Evolutionary conservation across 2,329 filamentous ascomycete species (phyloP).

Genomic region (Phialocephala subalpina): DNA sequence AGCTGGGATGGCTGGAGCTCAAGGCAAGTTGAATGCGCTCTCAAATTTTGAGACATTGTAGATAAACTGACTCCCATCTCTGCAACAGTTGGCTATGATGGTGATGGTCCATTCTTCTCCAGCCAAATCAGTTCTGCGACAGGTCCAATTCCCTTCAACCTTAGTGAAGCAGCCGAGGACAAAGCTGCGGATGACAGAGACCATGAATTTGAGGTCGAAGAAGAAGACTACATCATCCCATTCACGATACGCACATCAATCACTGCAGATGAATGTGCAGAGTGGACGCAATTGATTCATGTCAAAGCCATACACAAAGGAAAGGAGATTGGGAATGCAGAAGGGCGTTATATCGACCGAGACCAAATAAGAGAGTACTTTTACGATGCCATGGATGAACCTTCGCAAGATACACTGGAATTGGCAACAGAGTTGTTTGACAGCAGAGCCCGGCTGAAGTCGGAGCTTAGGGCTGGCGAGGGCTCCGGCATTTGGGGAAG

Average conservation of each 20-base stretch:
- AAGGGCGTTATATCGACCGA: slow-evolving; percentile 3
- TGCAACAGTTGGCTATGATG: not conserved
- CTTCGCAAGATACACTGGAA: not conserved
- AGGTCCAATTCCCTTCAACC: not conserved
- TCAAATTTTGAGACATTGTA: not conserved
- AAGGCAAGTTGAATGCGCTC: not conserved
- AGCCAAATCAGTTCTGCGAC: not conserved
- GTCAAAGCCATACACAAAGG: slow-evolving; percentile 1
- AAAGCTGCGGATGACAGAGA: not conserved
- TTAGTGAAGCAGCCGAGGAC: not conserved
- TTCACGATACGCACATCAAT: slow-evolving; percentile 3
- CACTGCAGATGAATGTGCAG: not conserved
- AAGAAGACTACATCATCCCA: slow-evolving; percentile 1
- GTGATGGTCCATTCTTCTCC: not conserved
- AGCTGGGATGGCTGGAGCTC: not conserved
- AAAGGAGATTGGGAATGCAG: not conserved
- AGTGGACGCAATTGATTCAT: slow-evolving; percentile 9
- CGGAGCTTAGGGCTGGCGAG: slow-evolving; percentile 2
- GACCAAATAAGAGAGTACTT: slow-evolving; percentile 9
- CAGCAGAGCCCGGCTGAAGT: not conserved
- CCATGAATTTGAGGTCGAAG: not conserved
- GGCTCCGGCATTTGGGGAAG: slow-evolving; percentile 4
- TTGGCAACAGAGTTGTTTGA: not conserved
- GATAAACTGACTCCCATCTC: not conserved
- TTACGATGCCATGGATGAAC: slow-evolving; percentile 8